Base-by-base conservation (phyloP, 805 yeast species). In the Priceomyces haplophilus region DNA sequence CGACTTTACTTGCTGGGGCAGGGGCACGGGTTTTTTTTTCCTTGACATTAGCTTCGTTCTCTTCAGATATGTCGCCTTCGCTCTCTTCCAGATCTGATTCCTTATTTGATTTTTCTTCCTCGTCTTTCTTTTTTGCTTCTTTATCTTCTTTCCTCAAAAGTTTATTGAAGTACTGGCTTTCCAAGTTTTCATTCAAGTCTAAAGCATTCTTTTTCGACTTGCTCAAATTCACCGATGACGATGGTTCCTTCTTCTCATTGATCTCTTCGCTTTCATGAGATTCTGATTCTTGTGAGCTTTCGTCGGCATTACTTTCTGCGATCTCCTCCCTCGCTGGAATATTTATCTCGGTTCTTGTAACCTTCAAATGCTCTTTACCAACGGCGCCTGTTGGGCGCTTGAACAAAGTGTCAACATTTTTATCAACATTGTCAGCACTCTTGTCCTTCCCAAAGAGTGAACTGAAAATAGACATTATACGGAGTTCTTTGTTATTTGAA, bases 101-200 rank as follows among this genome's bases (percentile, higher is more conserved):
- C 8, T 48, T 48, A 12, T 32, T 15, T 13, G 50, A 56, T 23
- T 62, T 59, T 12, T 51, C 55, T 11, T 56, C 54, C 2, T 51
- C 55, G 13, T 57, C 16, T 7, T 43, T 47, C 19, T 42, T 21
- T 19, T 27, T 42, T 12, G 47, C 43, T 25, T 54, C 56, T 13
- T 49, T 55, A n/a, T 54, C 46, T 19, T 61, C 72, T 13, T 68
- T 72, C 30, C 64, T 62, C 39, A 75, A 56, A n/a, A 79, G 51
- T 49, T 79, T 79, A 19, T 69, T 65, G 51, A 73, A 72, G 56
- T 82, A 82, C 36, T 64, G 67, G 7, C 70, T 73, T 60, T 82
- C 87, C 34, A 80, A 60, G 49, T 78, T 83, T 17, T 67, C 78
- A 37, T 75, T 61, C 18, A 62, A 73, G 20, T 65, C 73, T 25